Base-by-base conservation (phyloP, 371 early-diverging fungal genomes). In the Mucor circinelloides region DNA sequence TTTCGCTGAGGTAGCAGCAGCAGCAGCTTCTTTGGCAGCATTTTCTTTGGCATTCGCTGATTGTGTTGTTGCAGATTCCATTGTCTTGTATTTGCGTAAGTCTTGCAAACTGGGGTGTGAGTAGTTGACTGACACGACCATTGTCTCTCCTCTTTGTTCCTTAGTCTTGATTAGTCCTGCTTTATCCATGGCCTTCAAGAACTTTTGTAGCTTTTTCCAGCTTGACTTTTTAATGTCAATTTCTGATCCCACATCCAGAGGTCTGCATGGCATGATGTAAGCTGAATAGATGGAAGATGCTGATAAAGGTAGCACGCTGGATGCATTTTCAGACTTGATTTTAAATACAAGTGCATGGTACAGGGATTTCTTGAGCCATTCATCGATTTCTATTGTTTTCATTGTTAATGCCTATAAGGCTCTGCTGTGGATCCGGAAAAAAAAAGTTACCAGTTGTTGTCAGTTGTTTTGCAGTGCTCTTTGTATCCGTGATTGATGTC, bases 201-300 rank as follows among this genome's bases (percentile, higher is more conserved):
- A 92, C 69, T 91, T 92, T 67, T 89, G 85, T 25, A 91, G 66
- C 69, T 91, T 91, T 70, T 92, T 92, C 85, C 86, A 90, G 48
- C 84, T 85, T 6, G 92, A 92, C 65, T 85, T 85, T 68, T 92
- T 92, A 38, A 92, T 84, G 60, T 92, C 92, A 0, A 88, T 79
- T 44, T 88, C 86, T 0, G 74, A 58, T 23, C 84, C 85, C 2
- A 74, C 68, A 7, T 80, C 87, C 0, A 62, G 60, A 0, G 91
- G 91, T 32, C 89, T 81, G 63, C 85, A 85, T 0, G 89, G 87
- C 25, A 89, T 78, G 57, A 92, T 77, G 48, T 89, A 90, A 0
- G 81, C 74, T 1, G 91, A 86, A 65, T 90, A 91, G 6, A 91
- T 68, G 5, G 84, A 83, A 6, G 91, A 90, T 3, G 86, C 81